Evolutionary conservation across 768 basidiomycete species (phyloP).

Genomic region (Phanerochaete carnosa): DNA sequence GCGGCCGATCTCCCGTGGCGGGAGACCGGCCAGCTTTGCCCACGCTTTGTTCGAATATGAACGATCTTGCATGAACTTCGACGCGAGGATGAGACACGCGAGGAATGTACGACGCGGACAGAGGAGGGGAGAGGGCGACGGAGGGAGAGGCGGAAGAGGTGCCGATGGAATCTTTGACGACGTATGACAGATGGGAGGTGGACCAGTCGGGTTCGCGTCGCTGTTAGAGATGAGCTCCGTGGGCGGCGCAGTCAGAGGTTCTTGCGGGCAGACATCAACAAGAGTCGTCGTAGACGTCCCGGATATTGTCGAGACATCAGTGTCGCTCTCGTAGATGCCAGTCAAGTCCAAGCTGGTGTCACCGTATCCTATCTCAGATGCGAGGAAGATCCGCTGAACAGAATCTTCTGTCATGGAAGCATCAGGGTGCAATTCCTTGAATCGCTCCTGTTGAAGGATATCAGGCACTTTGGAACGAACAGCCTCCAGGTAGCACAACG

Average conservation of each 20-base stretch:
- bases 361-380: neutral
- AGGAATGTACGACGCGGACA: constrained; percentile 90
- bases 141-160: constrained; percentile 22
- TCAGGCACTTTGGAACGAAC: constrained; percentile 70
- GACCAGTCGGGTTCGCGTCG: neutral
- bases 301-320: neutral
- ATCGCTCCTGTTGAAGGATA: constrained; percentile 42
- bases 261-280: neutral
- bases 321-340: neutral
- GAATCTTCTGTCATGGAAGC: constrained; percentile 24
- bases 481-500: constrained; percentile 84
- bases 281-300: neutral
- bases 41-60: constrained; percentile 93
- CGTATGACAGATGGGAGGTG: neutral
- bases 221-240: constrained; percentile 1
- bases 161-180: constrained; percentile 10
- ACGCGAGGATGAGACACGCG: constrained; percentile 82
- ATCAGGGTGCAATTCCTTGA: constrained; percentile 37
- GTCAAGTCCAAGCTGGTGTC: neutral
- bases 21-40: constrained; percentile 90
- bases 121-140: constrained; percentile 74
- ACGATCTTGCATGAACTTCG: constrained; percentile 91
- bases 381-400: constrained; percentile 8
- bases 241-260: constrained; percentile 9
- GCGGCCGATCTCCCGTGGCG: constrained; percentile 79